Evolutionary conservation across 768 basidiomycete genomes (phyloP), one percentile per base, ranked within the genome.

Genomic region (Termitomyces sp.): DNA sequence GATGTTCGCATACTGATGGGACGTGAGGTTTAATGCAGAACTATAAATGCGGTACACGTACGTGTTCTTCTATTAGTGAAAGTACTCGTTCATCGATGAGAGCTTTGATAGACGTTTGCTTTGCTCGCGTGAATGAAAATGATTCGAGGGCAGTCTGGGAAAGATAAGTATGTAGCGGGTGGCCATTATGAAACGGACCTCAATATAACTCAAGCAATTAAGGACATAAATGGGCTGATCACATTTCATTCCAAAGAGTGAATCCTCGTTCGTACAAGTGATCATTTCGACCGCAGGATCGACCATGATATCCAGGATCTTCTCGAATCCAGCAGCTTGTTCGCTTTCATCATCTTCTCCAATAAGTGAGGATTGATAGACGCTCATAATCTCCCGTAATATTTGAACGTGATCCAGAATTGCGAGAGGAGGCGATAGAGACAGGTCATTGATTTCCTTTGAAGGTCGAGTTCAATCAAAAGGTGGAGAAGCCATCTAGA

Each of bases 241-340:
- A 92, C 95, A 96, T 32, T 72, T 76, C 5, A 77, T 80, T 28
- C 79, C 72, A 19, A 71, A 53, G 39, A 73, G 73, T 34, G 77
- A 77, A 65, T 84, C 84, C 61, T 88, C 88, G 1, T 84, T 81
- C 50, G 83, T 83, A 4, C 74, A 72, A 11, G 80, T 70, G 66
- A 89, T 91, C 81, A 91, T 86, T 58, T 85, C 81, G 14, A 96
- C 70, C 0, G 86, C 85, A 0, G 95, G 94, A 65, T 94, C 90
- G 23, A 97, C 78, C 73, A 91, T 90, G 44, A 87, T 81, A 61
- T 94, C 88, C 23, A 97, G 71, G 19, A 96, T 86, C 32, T 81
- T 80, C n/a, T 79, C 73, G 65, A 94, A 91, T 2, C 76, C 76
- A 5, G 75, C 67, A 27, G 62, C 68, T 52, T 73, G 67, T 45